phyloP scores from a whole-genome alignment of 495 filamentous ascomycete genomes.

The Xylaria longipes region DNA sequence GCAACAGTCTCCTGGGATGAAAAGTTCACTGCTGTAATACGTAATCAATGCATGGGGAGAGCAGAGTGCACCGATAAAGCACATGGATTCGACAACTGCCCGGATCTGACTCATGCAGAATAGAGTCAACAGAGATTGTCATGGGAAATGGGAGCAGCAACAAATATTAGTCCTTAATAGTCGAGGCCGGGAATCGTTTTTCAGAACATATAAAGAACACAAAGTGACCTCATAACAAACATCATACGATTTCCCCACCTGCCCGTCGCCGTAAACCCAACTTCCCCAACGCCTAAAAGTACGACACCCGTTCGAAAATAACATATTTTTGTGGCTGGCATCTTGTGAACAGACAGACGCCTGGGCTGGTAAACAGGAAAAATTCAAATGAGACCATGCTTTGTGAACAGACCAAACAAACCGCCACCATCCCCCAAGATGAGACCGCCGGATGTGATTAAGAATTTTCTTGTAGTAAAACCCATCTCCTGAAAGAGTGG shows the following conservation, averaged over 20 bases:
- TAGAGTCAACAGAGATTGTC: background rate
- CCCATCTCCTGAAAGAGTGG: background rate
- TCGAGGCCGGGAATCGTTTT: background rate
- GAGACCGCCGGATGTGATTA: slow-evolving; percentile 9
- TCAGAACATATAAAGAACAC: slow-evolving; percentile 3
- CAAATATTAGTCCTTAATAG: background rate
- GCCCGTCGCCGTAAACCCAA: slow-evolving; percentile 4
- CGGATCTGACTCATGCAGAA: background rate
- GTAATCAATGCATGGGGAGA: background rate
- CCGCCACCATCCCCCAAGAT: background rate
- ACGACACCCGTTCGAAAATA: slow-evolving; percentile 2
- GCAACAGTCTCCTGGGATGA: background rate
- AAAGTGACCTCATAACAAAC: slow-evolving; percentile 20
- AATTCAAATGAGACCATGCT: slow-evolving; percentile 11
- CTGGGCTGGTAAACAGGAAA: background rate
- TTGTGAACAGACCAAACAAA: slow-evolving; percentile 15
- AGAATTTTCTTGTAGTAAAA: background rate
- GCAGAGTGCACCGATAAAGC: background rate
- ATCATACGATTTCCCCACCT: slow-evolving; percentile 17
- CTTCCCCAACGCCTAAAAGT: slow-evolving; percentile 26
- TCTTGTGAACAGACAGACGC: background rate
- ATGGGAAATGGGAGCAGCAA: background rate
- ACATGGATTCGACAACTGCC: background rate
- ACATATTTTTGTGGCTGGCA: background rate
- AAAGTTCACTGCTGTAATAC: background rate